Evolutionary conservation across 2,329 filamentous ascomycete species (phyloP), one percentile per base, ranked within the genome.

Genomic region (Penicillium verrucosum): DNA sequence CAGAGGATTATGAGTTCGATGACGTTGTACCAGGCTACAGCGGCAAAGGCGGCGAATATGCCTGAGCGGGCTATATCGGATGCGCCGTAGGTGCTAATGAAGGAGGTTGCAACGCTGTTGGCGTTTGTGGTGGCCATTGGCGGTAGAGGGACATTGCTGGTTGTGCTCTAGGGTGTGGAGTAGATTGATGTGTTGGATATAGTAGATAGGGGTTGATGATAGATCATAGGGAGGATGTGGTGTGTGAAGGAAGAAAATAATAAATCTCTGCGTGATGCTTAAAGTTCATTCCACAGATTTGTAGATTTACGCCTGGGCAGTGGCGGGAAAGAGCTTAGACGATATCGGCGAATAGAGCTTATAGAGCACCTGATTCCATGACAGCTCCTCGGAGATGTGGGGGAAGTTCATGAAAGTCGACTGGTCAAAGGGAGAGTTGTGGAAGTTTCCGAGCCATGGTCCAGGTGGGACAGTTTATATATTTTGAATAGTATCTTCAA

Each of bases 1-100:
- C 78, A 70, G 51, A 78, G 70, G 32, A 79, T 59, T 14, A 66
- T 49, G 2, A 68, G 57, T 23, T 68, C 66, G 41, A 68, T 59
- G 18, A 63, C 50, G 52, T 68, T 68, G 44, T 68, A 68, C 59
- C 61, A 65, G 21, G 64, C 63, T 34, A 68, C 40, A 0, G 59
- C 60, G 2, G 60, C 54, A 43, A 68, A 65, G 9, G 63, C 58
- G 2, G 62, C 54, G 27, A 67, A 62, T 14, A 68, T 30, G 5
- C 60, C 53, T 1, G 51, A 54, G 36, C 59, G 54, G 7, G 57
- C n/a, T 29, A 40, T 10, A 18, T 42, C 36, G 10, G 30, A 51
- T 8, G 30, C 16, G 9, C 40, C n/a, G 32, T 54, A 32, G 4
- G 38, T 30, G 29, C 49, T 29, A 21, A 60, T 44, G 41, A 64